These are phyloP conservation scores for Spirogloea muscicola DNA, from an alignment of 139 green algal species.

Conservation along the genomic window DNA sequence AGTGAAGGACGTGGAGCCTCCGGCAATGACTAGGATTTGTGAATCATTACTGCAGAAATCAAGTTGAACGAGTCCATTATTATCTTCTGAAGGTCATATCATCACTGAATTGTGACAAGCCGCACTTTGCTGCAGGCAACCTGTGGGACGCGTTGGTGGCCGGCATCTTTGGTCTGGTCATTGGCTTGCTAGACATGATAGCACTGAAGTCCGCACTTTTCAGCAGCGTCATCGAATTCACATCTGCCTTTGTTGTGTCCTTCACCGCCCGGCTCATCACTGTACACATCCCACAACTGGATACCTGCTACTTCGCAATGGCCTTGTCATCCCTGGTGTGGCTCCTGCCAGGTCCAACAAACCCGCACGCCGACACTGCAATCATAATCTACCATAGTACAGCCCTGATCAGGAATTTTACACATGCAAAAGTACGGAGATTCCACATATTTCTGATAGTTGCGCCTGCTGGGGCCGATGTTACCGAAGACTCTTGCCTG, in stretches of 20 bases:
- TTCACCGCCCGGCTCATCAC: not conserved
- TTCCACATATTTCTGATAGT: too few species aligned
- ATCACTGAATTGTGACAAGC: not conserved
- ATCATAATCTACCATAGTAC: too few species aligned
- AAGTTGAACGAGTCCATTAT: too few species aligned
- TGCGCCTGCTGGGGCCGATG: too few species aligned
- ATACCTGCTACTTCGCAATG: constrained; percentile 4
- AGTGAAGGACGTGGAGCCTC: too few species aligned
- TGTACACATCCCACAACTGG: not conserved
- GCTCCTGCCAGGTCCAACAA: not conserved
- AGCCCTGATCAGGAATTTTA: too few species aligned
- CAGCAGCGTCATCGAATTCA: not conserved
- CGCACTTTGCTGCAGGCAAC: constrained; percentile 15
- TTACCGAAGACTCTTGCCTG: too few species aligned
- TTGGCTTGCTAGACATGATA: not conserved
- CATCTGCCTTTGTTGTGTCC: not conserved
- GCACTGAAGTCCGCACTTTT: not conserved
- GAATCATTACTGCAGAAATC: too few species aligned
- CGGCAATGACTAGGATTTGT: too few species aligned
- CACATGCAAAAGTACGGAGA: too few species aligned
- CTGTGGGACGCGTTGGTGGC: not conserved
- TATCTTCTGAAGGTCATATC: not conserved
- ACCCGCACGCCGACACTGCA: too few species aligned
- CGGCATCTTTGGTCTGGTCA: not conserved
- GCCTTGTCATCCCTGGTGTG: not conserved